Evolutionary conservation across 495 filamentous ascomycete genomes (phyloP).

Genomic region (Zalerion maritima): DNA sequence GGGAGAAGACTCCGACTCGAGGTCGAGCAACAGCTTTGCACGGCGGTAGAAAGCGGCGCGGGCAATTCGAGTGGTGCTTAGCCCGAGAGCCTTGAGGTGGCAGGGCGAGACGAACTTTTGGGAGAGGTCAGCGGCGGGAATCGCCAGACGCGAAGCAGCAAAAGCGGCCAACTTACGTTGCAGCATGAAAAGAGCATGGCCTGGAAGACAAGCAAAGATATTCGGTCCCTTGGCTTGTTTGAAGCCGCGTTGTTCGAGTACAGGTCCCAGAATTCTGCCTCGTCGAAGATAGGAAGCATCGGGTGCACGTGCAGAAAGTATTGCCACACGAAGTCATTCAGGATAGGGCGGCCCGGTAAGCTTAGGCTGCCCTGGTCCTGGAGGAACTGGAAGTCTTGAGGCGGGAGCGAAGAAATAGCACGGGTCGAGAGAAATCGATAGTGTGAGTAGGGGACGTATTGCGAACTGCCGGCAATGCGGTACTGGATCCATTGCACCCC

Average conservation of each 20-base stretch:
- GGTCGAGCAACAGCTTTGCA: conserved; percentile 25
- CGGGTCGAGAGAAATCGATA: no score
- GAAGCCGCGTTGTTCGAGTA: no score
- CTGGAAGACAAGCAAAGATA: conserved; percentile 35
- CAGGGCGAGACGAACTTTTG: conserved; percentile 25
- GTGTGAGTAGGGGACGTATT: no score
- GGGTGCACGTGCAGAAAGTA: conserved; percentile 25
- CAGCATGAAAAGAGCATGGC: conserved; percentile 32
- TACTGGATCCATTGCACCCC: no score
- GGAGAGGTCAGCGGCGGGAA: background rate
- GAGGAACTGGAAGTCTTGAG: conserved; percentile 18
- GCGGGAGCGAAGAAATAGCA: no score
- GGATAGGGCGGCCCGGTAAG: conserved; percentile 10
- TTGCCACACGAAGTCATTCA: conserved; percentile 15
- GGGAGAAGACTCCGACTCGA: conserved; percentile 19
- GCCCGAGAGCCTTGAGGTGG: conserved; percentile 28
- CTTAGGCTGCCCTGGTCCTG: conserved; percentile 13
- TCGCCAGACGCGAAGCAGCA: background rate
- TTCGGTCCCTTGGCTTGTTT: conserved; percentile 8
- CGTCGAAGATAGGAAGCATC: conserved; percentile 20
- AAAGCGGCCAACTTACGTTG: conserved; percentile 18
- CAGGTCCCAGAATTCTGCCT: conserved; percentile 19
- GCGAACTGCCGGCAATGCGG: no score
- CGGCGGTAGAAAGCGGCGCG: conserved; percentile 27
- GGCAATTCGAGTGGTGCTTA: conserved; percentile 25